Base-by-base conservation (phyloP, 768 basidiomycete species). In the Auriscalpium orientale region DNA sequence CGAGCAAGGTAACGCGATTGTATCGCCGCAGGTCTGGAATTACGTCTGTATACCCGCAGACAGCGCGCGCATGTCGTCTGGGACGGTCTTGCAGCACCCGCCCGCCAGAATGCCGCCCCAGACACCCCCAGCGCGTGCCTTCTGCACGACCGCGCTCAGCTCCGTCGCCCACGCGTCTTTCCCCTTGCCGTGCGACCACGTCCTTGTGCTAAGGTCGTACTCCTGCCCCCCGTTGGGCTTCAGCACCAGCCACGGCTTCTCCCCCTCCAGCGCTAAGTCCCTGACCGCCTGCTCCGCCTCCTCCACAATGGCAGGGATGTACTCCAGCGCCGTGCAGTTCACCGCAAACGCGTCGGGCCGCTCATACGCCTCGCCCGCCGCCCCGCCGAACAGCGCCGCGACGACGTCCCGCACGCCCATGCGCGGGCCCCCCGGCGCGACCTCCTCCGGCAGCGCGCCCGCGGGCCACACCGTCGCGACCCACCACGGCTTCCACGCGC, bases 191-290 rank as follows among this genome's bases (percentile, higher is more conserved):
- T 53, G 13, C 47, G 58, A 46, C 83, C 84, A 87, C 16, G 71
- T 71, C 53, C 73, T 68, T 7, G 72, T 72, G 22, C 65, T 58
- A 13, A 72, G 65, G 65, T 85, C 77, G 62, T 82, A 89, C 0
- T 72, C 65, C 48, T 80, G 76, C 37, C 81, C 82, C 8, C 83
- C 83, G 61, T 90, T 88, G 6, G 90, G 89, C 63, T 90, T 88
- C 21, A 91, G 59, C 6, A 89, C 76, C 10, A 91, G 70, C 73
- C 76, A 84, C 8, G 79, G 80, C 58, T 61, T 66, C 33, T 40
- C 56, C n/a, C 51, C 51, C n/a, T 53, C 55, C 20, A 58, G 38
- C 16, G 58, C 54, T 7, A 52, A 18, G n/a, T 53, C 34, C 1
- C 37, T 34, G 15, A 60, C 40, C 47, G 55, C 66, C 6, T 49